Base-by-base conservation (phyloP, 257 asterid genomes). In the Apocynum venetum region DNA sequence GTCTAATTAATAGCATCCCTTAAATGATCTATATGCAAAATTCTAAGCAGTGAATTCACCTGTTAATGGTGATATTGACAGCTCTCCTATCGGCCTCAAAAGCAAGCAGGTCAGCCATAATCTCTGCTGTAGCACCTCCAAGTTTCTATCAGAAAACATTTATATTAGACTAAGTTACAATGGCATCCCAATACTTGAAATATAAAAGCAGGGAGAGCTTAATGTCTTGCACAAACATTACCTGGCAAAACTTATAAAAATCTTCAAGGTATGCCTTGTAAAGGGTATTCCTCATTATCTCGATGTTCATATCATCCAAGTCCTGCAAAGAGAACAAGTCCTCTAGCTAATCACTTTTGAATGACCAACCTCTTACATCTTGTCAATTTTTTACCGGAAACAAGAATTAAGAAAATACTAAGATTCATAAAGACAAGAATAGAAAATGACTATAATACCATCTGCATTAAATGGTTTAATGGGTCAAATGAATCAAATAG, bases 61-160 rank as follows among this genome's bases (percentile, higher is more conserved):
- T 93, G 90, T 93, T 93, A 59, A 93, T 92, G 76, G 96, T 86
- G 84, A 93, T 93, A 83, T 93, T 93, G 88, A 93, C 96, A 73
- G 98, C 98, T 85, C 98, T 90, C 78, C 98, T 88, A 68, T 93
- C 98, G 76, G 98, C 97, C 86, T 93, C 97, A 82, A 93, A 93
- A 78, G 97, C 82, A 51, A 93, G 93, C 74, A 93, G 91, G 82
- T 93, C 97, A 61, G 98, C 87, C 98, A 93, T 93, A 76, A 93
- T 92, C 83, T 92, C 98, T 8, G 94, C 90, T 73, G 98, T 93
- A 75, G 98, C 98, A 36, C 97, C 98, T 11, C 98, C 97, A 74
- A 93, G 90, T 90, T 90, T 93, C 98, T 93, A 56, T 48, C 44
- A 19, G 61, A 57, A 75, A 79, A 78, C 48, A 60, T 76, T 61